Base-by-base conservation (phyloP, 331 rosid genomes). In the Erythrophleum ivorense region DNA sequence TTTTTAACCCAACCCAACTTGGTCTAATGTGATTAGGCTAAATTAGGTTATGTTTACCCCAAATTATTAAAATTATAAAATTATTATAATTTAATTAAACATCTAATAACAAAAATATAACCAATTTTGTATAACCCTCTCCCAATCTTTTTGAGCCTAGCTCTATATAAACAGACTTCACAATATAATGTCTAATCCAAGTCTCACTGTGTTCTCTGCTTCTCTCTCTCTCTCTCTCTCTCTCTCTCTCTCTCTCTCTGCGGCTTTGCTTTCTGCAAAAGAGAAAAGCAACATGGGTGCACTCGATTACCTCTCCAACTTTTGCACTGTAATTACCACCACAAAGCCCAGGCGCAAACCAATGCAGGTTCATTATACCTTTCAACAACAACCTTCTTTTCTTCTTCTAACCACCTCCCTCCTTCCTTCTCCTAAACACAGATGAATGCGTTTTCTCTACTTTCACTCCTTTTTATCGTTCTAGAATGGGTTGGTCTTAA, bases 301-400 rank as follows among this genome's bases (percentile, higher is more conserved):
- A 81, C 95, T 94, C 85, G 83, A 90, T 86, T 92, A 83, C 78
- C 90, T 94, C 74, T 85, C 88, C 45, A 81, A 88, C 91, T 90
- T 94, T 84, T 94, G 94, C 88, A 87, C 65, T 78, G 79, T 85
- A 74, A 18, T 62, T 5, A 82, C 91, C 5, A 49, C 48, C 86
- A 80, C 89, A 80, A 91, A 85, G 78, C 50, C 84, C 86, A 92
- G 88, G 87, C 95, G 86, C 84, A 94, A 91, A 77, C 73, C 97
- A 85, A 87, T 94, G 97, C 97, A 92, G 98, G 97, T 92, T 19
- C 18, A 13, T 64, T 36, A 29, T 34, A 33, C 7, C 1, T 10
- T 9, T 48, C 13, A 9, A 48, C 5, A 6, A 3, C 11, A 9
- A 2, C 46, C 59, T 53, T 7, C 16, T n/a, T 6, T 6, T 18